These are phyloP conservation scores for Stephanodiscus triporus DNA, from an alignment of 108 stramenopile species.

Conservation along the genomic window DNA sequence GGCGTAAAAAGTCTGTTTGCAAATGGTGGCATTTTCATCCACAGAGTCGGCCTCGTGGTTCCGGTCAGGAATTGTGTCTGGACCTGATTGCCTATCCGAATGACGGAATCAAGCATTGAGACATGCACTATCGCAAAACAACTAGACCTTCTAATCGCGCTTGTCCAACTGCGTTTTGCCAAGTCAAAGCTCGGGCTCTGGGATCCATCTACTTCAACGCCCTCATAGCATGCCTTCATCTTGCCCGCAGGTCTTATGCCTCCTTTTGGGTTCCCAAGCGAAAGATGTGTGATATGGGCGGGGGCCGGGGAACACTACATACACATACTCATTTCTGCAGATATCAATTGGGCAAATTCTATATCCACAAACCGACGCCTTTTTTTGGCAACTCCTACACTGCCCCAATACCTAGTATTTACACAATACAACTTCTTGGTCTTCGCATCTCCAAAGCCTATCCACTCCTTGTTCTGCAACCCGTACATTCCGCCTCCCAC, in stretches of 20 bases:
- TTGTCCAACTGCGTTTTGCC: not conserved
- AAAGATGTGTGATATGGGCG: no score
- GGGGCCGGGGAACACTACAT: no score
- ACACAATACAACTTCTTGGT: no score
- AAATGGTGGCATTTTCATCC: not conserved
- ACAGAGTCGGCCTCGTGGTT: not conserved
- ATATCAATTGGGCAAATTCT: no score
- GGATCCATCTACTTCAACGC: not conserved
- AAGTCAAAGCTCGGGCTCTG: not conserved
- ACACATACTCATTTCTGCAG: no score
- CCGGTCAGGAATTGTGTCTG: constrained; percentile 5
- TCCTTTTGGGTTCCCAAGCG: no score
- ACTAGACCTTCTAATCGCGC: not conserved
- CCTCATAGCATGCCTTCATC: not conserved
- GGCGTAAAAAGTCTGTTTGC: not conserved
- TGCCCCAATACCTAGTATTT: no score
- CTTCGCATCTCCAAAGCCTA: no score
- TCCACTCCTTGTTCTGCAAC: no score
- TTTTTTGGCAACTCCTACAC: no score
- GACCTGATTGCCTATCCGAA: not conserved
- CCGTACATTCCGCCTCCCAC: no score
- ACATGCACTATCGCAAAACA: not conserved
- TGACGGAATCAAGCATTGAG: not conserved
- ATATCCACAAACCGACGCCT: no score
- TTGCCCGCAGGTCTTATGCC: not conserved